Base-by-base conservation (phyloP, 176 grass and related monocot genomes). In the Triticum monococcum region DNA sequence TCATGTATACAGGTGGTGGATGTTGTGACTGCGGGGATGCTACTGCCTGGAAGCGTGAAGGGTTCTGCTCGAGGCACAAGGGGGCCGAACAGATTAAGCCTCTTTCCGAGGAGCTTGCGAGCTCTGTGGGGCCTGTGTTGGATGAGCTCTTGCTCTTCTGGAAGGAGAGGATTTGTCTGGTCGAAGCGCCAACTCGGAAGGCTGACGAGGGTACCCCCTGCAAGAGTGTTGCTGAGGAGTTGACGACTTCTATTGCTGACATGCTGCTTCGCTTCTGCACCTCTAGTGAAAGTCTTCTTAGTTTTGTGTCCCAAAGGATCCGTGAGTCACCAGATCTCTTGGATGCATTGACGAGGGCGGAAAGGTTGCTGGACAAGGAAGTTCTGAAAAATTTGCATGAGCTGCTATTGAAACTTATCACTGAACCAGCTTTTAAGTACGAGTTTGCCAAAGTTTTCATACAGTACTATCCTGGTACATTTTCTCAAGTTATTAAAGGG, bases 1-100 rank as follows among this genome's bases (percentile, higher is more conserved):
- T 99, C 77, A 97, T 97, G 79, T 97, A 97, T 54, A 97, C 97
- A 57, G 92, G 89, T 38, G 97, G 94, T 75, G 97, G 97, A 17
- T 99, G 97, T 72, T 99, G 97, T 75, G 97, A 99, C 26, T 99
- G 97, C 75, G 97, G 97, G 60, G 97, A 99, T 78, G 75, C 87
- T 32, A 97, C 97, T 9, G 97, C 94, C n/a, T 99, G 97, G 97
- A 94, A 99, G 68, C 88, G 83, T 22, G 89, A 99, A 72, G 94
- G 97, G 13, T 99, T 99, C 86, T 99, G 97, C 89, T 91, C 89
- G 4, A 92, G 75, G 54, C 97, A 99, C 88, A 94, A 88, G 87
- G 97, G 97, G 13, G 81, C 86, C n/a, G 92, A 94, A 12, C 92
- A 99, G 70, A 94, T 99, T n/a, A 90, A 99, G 86, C 89, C 89